phyloP scores from a whole-genome alignment of 768 basidiomycete genomes.

The Calocera cornea region DNA sequence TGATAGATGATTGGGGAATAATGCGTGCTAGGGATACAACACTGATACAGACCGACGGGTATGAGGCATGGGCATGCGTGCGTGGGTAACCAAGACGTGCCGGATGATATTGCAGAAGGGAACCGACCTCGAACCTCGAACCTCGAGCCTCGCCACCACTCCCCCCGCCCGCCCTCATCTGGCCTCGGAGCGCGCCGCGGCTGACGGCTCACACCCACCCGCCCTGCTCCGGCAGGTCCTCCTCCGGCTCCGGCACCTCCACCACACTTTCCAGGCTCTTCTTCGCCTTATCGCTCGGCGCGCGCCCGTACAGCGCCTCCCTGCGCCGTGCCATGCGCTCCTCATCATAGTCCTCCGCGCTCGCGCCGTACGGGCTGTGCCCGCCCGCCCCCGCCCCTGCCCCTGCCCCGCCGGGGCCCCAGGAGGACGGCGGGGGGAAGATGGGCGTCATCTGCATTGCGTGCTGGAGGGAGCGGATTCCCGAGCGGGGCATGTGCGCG shows the following conservation, averaged over 20 bases:
- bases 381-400: background rate
- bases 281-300: conserved; percentile 2
- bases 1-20: no score
- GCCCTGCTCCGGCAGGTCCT: background rate
- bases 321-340: background rate
- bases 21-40: no score
- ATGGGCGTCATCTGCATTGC: background rate
- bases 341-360: background rate
- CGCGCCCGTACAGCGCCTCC: background rate
- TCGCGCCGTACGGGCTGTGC: background rate
- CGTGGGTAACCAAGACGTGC: no score
- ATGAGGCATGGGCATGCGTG: no score
- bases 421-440: background rate
- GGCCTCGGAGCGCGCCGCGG: no score
- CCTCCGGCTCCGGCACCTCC: background rate
- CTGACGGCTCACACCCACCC: background rate
- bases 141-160: no score
- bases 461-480: background rate
- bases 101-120: no score
- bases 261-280: background rate
- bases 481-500: background rate
- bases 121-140: no score
- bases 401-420: no score
- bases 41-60: no score
- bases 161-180: no score